Evolutionary conservation across 225 moss, liverwort and hornwort species (phyloP).

Genomic region (Straminergon stramineum): DNA sequence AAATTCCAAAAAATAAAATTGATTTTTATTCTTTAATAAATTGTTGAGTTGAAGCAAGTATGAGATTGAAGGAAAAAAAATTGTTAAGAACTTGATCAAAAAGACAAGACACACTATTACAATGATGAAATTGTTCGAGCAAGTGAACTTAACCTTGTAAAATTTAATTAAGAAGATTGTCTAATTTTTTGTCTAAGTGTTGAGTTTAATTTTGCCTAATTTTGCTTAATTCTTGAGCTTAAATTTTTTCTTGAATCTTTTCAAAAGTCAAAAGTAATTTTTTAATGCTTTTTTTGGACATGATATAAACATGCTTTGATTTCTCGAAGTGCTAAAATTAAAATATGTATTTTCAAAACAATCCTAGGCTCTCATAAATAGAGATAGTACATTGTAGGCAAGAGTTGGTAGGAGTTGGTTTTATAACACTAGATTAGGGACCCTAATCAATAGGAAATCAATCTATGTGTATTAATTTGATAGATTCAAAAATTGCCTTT

Average conservation of each 20-base stretch:
- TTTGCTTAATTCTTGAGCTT: background rate
- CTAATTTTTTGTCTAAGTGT: background rate
- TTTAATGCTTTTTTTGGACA: accelerated
- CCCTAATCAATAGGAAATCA: background rate
- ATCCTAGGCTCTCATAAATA: accelerated
- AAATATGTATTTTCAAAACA: background rate
- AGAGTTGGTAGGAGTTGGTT: background rate
- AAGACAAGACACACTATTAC: accelerated
- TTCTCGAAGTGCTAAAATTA: background rate
- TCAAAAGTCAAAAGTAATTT: background rate
- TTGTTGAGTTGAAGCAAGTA: background rate
- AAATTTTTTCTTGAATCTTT: background rate
- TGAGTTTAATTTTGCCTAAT: background rate
- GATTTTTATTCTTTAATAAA: background rate
- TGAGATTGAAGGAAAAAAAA: background rate
- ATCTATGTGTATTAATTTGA: accelerated
- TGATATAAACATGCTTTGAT: background rate
- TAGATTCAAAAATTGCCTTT: background rate
- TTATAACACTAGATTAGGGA: background rate
- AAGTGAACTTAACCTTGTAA: background rate
- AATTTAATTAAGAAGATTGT: background rate
- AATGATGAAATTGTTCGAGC: accelerated
- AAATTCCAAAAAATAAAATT: background rate
- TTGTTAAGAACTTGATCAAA: background rate
- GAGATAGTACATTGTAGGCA: accelerated